These are phyloP conservation scores for Massospora cicadina DNA, from an alignment of 371 early-diverging fungal species.

Conservation along the genomic window DNA sequence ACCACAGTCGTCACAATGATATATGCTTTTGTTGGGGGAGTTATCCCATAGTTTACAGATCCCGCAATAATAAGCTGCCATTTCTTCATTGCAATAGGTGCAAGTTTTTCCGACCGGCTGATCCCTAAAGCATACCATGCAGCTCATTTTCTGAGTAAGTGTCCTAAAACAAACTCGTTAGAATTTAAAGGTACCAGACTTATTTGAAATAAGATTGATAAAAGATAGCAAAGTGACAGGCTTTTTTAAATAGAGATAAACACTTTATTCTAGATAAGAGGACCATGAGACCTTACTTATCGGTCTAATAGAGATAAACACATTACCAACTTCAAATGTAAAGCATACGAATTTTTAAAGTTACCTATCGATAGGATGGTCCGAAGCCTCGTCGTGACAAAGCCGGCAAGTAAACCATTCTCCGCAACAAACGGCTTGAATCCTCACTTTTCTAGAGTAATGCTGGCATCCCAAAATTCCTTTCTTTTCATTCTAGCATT, in stretches of 20 bases:
- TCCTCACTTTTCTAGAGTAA: slow-evolving; percentile 70
- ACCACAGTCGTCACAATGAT: slow-evolving; percentile 85
- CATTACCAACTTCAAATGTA: background rate
- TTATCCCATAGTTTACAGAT: slow-evolving; percentile 91
- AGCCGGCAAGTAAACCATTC: slow-evolving; percentile 81
- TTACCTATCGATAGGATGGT: slow-evolving; percentile 76
- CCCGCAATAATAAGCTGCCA: slow-evolving; percentile 77
- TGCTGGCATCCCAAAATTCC: slow-evolving; percentile 73
- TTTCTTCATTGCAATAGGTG: slow-evolving; percentile 33
- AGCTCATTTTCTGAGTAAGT: slow-evolving; percentile 73
- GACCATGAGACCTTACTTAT: no score
- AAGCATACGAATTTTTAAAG: background rate
- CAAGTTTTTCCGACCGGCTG: slow-evolving; percentile 73
- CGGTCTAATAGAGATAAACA: no score
- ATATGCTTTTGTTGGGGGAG: slow-evolving; percentile 56
- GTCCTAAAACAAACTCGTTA: slow-evolving; percentile 24
- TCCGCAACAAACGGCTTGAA: slow-evolving; percentile 85
- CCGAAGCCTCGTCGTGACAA: slow-evolving; percentile 83
- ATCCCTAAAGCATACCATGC: slow-evolving; percentile 69
- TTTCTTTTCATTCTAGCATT: slow-evolving; percentile 26
- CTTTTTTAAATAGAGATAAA: background rate
- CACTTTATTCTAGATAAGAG: no score
- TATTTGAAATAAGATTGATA: background rate
- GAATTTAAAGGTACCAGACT: background rate
- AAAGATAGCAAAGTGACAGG: background rate